Evolutionary conservation across 2,329 filamentous ascomycete species (phyloP), one percentile per base, ranked within the genome.

Genomic region (Arthrinium phaeospermum): DNA sequence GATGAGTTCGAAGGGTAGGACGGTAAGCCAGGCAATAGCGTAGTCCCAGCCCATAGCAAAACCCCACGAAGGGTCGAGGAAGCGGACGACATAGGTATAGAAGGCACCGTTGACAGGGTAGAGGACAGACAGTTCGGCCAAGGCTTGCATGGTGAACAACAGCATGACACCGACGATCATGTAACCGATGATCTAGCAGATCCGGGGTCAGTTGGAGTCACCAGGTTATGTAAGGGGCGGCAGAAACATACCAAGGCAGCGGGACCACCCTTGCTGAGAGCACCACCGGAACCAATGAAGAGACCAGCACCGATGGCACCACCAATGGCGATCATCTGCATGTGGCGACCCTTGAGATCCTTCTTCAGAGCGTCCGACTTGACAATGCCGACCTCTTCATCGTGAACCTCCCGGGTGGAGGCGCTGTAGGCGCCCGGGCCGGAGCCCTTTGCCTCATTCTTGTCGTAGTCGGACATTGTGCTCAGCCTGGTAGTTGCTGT

Each of bases 251-350:
- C 78, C 74, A 86, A 77, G 12, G 83, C 76, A 3, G 81, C 84
- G 22, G 91, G 92, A 37, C 91, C 92, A 77, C 91, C 91, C n/a
- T 80, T 83, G 34, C 86, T 83, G 70, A 93, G 82, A 47, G 91
- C 90, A 61, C 80, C 80, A 68, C 91, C 91, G 2, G 91, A 91
- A 68, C 91, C 89, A 72, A 94, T 91, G 80, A 94, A 94, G 13
- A 94, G 86, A 84, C 92, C 92, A 75, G 84, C 84, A 72, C 84
- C 84, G 68, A 86, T 85, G 19, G 84, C 82, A 77, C 84, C 84
- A 70, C 83, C 83, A 68, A 86, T 83, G 73, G 84, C 84, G 75
- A 86, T 85, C 84, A 86, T 85, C 73, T 86, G 84, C 82, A 85
- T 83, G 74, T 85, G 84, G 24, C 84, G 81, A 71, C 78, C 75